Evolutionary conservation across 768 basidiomycete genomes (phyloP).

Genomic region (Amanita exitialis): DNA sequence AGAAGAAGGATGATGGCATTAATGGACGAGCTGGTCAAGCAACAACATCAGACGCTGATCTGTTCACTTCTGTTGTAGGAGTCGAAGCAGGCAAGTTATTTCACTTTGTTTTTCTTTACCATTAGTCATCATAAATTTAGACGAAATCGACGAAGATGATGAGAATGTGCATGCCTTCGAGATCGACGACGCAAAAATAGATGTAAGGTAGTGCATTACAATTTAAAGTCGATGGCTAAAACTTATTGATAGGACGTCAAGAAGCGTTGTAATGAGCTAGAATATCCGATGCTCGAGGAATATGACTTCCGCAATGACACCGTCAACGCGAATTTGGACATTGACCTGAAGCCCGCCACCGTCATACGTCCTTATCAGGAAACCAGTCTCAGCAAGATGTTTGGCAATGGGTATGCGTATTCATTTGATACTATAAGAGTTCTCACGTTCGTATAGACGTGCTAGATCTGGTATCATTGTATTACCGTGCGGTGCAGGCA

Average conservation of each 20-base stretch:
- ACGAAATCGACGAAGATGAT: conserved; percentile 96
- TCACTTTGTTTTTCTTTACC: background rate
- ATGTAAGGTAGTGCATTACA: conserved; percentile 39
- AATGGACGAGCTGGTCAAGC: conserved; percentile 18
- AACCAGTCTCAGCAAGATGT: conserved; percentile 98
- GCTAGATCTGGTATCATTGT: conserved; percentile 98
- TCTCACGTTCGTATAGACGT: conserved; percentile 47
- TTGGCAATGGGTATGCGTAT: conserved; percentile 81
- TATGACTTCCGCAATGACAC: conserved; percentile 99
- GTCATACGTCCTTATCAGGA: conserved; percentile 98
- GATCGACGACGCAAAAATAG: conserved; percentile 89
- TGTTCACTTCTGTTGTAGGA: conserved; percentile 95
- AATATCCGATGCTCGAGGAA: conserved; percentile 97
- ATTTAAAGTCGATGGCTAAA: background rate
- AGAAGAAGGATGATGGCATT: conserved; percentile 43
- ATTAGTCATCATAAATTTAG: conserved; percentile 26
- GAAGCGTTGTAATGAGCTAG: conserved; percentile 91
- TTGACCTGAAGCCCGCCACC: conserved; percentile 96
- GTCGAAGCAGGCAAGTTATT: conserved; percentile 62
- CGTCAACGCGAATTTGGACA: conserved; percentile 92
- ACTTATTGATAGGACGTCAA: conserved; percentile 67
- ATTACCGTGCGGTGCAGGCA: conserved; percentile 95
- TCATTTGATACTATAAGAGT: background rate
- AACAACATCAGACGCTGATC: conserved; percentile 50
- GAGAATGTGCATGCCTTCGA: conserved; percentile 97